A percentile compares a stretch with the other conserved stretches of the same genome.
Evolutionary conservation across 192 early-diverging fungal species (phyloP).

Genomic region (Radiomyces spectabilis): DNA sequence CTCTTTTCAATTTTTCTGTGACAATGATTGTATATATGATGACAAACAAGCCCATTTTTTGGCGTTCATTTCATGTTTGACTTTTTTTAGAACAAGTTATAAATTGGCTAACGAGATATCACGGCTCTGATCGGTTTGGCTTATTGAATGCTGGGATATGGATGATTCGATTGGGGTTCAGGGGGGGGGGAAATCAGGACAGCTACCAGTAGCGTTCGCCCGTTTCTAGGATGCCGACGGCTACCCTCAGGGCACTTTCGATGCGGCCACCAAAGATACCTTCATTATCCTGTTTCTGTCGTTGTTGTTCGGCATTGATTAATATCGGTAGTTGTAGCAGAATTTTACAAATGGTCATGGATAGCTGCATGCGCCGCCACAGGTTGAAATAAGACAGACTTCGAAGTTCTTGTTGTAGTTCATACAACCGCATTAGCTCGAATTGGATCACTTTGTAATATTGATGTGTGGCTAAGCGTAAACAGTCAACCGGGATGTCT

Average conservation of each 20-base stretch:
- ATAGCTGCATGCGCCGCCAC: conserved; percentile 44
- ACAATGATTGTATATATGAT: too few relatives aligned
- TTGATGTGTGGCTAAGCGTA: conserved; percentile 43
- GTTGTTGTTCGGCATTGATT: conserved; percentile 35
- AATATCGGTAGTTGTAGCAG: conserved; percentile 46
- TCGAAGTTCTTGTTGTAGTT: conserved; percentile 47
- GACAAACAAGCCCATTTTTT: too few relatives aligned
- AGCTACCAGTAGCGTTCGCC: conserved; percentile 21
- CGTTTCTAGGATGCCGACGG: conserved; percentile 23
- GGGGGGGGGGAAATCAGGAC: too few relatives aligned
- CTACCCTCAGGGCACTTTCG: conserved; percentile 21
- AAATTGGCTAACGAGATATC: too few relatives aligned
- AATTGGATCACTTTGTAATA: conserved; percentile 52
- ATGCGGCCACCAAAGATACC: conserved; percentile 21
- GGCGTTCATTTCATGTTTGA: too few relatives aligned
- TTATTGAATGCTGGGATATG: too few relatives aligned
- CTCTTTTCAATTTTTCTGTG: too few relatives aligned
- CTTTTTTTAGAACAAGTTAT: too few relatives aligned
- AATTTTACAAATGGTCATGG: conserved; percentile 42
- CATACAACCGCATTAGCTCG: conserved; percentile 46
- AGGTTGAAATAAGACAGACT: conserved; percentile 47
- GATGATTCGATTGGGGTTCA: too few relatives aligned
- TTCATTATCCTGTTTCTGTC: conserved; percentile 8
- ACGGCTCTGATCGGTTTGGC: too few relatives aligned
- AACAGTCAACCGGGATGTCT: neutral